Conservation (phyloP, 352 stramenopile species). For the Globisporangium okanoganense region DNA sequence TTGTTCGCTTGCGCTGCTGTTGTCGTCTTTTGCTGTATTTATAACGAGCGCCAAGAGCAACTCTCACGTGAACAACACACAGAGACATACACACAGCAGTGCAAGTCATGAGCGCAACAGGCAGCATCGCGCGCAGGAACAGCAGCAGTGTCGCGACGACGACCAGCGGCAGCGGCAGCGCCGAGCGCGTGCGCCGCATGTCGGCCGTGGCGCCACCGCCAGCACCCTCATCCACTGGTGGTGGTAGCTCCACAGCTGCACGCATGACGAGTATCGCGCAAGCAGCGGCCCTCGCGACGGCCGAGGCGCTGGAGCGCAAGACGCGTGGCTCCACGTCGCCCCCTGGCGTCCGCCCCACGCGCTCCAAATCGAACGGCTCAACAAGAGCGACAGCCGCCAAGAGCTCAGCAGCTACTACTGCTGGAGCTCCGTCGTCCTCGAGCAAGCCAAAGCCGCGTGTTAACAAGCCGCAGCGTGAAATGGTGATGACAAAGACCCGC, state of each 20-base stretch:
- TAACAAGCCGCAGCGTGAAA: slow-evolving; percentile 8
- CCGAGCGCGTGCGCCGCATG: slow-evolving; percentile 2
- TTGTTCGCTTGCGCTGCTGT: too few relatives aligned
- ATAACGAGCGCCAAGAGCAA: slow-evolving; percentile 7
- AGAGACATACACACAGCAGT: background rate
- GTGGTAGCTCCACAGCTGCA: slow-evolving; percentile 1
- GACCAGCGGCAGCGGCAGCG: background rate
- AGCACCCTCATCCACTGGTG: slow-evolving; percentile 2
- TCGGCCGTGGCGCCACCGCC: slow-evolving; percentile 7
- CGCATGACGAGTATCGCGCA: slow-evolving; percentile 16
- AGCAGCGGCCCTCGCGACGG: slow-evolving; percentile 13
- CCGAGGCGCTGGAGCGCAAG: slow-evolving; percentile 8
- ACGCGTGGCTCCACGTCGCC: background rate
- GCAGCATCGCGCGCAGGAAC: slow-evolving; percentile 7
- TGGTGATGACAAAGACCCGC: slow-evolving; percentile 28
- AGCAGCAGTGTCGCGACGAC: slow-evolving; percentile 7
- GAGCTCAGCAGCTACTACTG: background rate
- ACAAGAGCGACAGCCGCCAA: background rate
- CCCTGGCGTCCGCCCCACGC: slow-evolving; percentile 1
- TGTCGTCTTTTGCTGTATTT: slow-evolving; percentile 6
- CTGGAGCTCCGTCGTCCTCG: background rate
- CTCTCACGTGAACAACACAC: background rate
- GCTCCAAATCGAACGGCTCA: slow-evolving; percentile 10
- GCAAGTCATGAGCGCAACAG: slow-evolving; percentile 9
- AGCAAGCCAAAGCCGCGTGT: slow-evolving; percentile 7